A percentile compares a stretch with the other conserved stretches of the same genome.
Evolutionary conservation across 1,284 basidiomycete species (phyloP).

Genomic region (Malassezia nana): DNA sequence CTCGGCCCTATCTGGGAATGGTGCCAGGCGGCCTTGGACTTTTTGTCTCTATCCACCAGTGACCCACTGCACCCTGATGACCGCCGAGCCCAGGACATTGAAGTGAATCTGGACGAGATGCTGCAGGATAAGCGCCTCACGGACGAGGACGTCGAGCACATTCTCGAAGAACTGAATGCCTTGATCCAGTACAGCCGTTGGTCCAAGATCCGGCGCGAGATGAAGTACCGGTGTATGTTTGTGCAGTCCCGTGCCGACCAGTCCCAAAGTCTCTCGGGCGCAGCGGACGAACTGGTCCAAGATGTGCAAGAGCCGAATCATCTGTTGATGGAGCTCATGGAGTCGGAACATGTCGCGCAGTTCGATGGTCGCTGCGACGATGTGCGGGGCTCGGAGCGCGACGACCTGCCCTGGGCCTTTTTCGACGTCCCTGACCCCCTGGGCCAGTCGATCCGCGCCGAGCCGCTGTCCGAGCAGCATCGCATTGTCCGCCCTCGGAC

Average conservation of each 20-base stretch:
- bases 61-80: constrained; percentile 41
- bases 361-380: constrained; percentile 34
- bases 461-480: constrained; percentile 16
- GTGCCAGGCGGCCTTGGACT: constrained; percentile 38
- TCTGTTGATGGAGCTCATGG: constrained; percentile 34
- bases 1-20: constrained; percentile 35
- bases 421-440: constrained; percentile 36
- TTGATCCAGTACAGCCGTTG: constrained; percentile 33
- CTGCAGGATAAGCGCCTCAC: constrained; percentile 38
- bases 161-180: constrained; percentile 33
- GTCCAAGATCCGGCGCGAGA: constrained; percentile 45
- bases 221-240: constrained; percentile 39
- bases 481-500: constrained; percentile 17
- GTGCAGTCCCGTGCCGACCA: constrained; percentile 25
- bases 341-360: constrained; percentile 22
- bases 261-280: neutral
- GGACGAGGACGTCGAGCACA: constrained; percentile 31
- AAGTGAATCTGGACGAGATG: constrained; percentile 44
- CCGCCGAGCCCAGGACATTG: constrained; percentile 33
- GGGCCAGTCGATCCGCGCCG: constrained; percentile 20
- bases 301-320: constrained; percentile 31
- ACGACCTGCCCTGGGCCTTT: constrained; percentile 37
- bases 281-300: constrained; percentile 15
- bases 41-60: constrained; percentile 41
- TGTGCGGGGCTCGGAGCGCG: constrained; percentile 37